Conservation (phyloP, 2,329 filamentous ascomycete genomes). For the Gremmenia infestans region DNA sequence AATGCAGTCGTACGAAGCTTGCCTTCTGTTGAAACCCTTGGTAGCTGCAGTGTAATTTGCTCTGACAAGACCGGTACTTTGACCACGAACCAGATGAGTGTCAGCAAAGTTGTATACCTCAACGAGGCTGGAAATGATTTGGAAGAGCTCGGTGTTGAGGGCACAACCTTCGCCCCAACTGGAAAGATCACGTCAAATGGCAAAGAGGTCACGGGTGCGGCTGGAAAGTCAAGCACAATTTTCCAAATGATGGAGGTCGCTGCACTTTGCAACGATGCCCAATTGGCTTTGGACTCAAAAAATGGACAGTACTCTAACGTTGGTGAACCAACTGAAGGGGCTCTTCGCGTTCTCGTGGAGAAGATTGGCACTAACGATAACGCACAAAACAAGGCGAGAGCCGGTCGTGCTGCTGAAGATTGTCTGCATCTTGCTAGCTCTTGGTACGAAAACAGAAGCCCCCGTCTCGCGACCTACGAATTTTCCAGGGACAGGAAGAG, state of each 20-base stretch:
- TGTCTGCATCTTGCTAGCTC: slow-evolving; percentile 77
- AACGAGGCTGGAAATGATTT: slow-evolving; percentile 67
- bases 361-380: slow-evolving; percentile 74
- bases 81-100: slow-evolving; percentile 99
- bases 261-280: slow-evolving; percentile 83
- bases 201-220: slow-evolving; percentile 62
- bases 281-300: slow-evolving; percentile 75
- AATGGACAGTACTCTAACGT: slow-evolving; percentile 72
- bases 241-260: slow-evolving; percentile 70
- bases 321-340: slow-evolving; percentile 93
- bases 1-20: slow-evolving; percentile 95
- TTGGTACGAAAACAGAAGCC: slow-evolving; percentile 72
- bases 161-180: slow-evolving; percentile 84
- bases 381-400: slow-evolving; percentile 45
- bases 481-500: slow-evolving; percentile 98
- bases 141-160: slow-evolving; percentile 84
- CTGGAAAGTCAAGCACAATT: slow-evolving; percentile 69
- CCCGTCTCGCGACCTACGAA: slow-evolving; percentile 82
- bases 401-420: slow-evolving; percentile 45
- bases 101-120: slow-evolving; percentile 85
- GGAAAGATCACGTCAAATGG: slow-evolving; percentile 68
- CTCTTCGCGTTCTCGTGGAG: slow-evolving; percentile 83
- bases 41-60: slow-evolving; percentile 98
- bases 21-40: slow-evolving; percentile 93
- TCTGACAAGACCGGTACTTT: slow-evolving; percentile 98